Conservation (phyloP, 495 filamentous ascomycete species). For the Immersiella caudata region DNA sequence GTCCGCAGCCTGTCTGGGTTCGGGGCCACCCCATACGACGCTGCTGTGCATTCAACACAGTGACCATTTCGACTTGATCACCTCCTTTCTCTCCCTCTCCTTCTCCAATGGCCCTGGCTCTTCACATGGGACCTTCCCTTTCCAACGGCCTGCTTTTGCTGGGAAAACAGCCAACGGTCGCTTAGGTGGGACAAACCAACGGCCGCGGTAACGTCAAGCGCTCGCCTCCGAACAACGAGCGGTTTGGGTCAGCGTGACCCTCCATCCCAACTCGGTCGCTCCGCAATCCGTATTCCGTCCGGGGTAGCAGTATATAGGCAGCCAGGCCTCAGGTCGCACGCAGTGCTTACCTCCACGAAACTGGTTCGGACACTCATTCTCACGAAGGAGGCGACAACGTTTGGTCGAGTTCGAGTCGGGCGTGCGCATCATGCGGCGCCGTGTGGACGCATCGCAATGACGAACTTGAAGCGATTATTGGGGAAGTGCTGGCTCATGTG, state of each 20-base stretch:
- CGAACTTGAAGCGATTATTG: neutral
- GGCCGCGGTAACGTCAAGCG: neutral
- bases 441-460: neutral
- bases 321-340: neutral
- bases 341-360: no score
- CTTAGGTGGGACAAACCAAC: neutral
- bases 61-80: neutral
- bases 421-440: constrained; percentile 2
- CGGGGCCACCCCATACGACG: neutral
- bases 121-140: neutral
- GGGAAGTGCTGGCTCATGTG: neutral
- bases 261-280: neutral
- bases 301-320: neutral
- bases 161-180: neutral
- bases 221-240: neutral
- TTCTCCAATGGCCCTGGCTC: neutral
- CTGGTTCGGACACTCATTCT: neutral
- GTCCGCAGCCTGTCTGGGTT: constrained; percentile 1
- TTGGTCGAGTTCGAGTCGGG: neutral
- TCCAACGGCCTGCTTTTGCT: neutral
- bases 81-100: neutral
- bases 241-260: neutral
- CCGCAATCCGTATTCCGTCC: neutral
- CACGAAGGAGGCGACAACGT: no score
- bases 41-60: neutral